These are phyloP conservation scores for Akanthomyces uredinophilus DNA, from an alignment of 2,329 filamentous ascomycete species.

Conservation along the genomic window DNA sequence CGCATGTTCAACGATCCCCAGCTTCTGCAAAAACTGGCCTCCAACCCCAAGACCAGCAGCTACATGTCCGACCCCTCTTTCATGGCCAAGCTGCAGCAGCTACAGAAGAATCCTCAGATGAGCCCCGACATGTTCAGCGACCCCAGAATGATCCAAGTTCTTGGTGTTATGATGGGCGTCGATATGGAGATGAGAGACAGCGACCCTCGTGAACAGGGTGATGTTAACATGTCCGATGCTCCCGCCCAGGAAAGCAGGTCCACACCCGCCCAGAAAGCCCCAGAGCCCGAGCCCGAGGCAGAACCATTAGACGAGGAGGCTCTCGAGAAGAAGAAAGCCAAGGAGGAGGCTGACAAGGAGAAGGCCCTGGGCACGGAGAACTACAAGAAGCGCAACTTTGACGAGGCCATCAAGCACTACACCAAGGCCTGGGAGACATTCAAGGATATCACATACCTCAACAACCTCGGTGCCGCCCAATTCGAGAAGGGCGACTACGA, in stretches of 20 bases:
- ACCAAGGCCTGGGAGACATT: constrained; percentile 86
- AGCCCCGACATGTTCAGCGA: constrained; percentile 80
- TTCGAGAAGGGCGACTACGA: constrained; percentile 96
- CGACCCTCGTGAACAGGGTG: constrained; percentile 39
- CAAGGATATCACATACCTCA: constrained; percentile 97
- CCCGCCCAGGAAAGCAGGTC: constrained; percentile 32
- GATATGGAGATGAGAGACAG: constrained; percentile 63
- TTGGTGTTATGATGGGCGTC: constrained; percentile 88
- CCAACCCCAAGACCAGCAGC: constrained; percentile 85
- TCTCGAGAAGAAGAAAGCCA: constrained; percentile 78
- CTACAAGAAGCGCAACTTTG: constrained; percentile 98
- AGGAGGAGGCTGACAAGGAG: constrained; percentile 88
- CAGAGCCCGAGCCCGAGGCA: constrained; percentile 53
- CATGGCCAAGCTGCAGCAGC: constrained; percentile 80
- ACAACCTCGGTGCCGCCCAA: constrained; percentile 89
- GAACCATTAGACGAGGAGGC: constrained; percentile 78
- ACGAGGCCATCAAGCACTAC: constrained; percentile 92
- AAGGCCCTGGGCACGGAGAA: constrained; percentile 90
- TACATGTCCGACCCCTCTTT: constrained; percentile 79
- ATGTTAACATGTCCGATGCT: constrained; percentile 72
- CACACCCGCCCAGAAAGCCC: constrained; percentile 50
- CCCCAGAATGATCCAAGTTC: constrained; percentile 86
- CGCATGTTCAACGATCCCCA: constrained; percentile 93
- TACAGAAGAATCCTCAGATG: constrained; percentile 75
- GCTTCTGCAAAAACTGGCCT: constrained; percentile 82